Conservation (phyloP, 1,284 basidiomycete genomes). For the Porphyrellus sp. region DNA sequence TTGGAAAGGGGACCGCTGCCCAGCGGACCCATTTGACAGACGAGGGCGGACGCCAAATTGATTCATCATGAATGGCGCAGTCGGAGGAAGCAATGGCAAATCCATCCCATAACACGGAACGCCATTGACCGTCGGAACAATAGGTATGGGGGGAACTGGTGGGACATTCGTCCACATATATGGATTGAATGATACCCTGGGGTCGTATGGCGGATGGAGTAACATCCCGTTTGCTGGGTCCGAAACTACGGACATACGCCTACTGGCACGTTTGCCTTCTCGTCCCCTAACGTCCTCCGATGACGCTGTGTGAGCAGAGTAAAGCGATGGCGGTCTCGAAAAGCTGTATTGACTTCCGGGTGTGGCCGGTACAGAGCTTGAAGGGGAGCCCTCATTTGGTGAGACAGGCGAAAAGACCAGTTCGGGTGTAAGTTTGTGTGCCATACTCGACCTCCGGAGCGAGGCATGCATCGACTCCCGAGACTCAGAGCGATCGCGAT, state of each 20-base stretch:
- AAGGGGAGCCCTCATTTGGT: slow-evolving; percentile 40
- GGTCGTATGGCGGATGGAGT: slow-evolving; percentile 35
- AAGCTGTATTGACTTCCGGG: slow-evolving; percentile 34
- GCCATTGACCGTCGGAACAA: slow-evolving; percentile 30
- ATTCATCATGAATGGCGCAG: slow-evolving; percentile 71
- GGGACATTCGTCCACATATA: slow-evolving; percentile 36
- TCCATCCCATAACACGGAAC: slow-evolving; percentile 43
- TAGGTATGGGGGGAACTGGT: slow-evolving; percentile 30
- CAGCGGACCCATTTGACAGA: slow-evolving; percentile 20
- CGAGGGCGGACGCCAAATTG: slow-evolving; percentile 38
- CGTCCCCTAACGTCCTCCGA: slow-evolving; percentile 52
- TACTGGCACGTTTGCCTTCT: slow-evolving; percentile 37
- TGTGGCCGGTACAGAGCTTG: slow-evolving; percentile 44
- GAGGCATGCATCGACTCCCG: slow-evolving; percentile 34
- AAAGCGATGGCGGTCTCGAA: slow-evolving; percentile 53
- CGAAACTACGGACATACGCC: slow-evolving; percentile 46
- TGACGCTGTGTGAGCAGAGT: slow-evolving; percentile 46
- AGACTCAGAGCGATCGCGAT: slow-evolving; percentile 44
- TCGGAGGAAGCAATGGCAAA: slow-evolving; percentile 68
- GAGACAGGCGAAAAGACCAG: slow-evolving; percentile 32
- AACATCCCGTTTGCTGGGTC: slow-evolving; percentile 37
- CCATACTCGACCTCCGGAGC: slow-evolving; percentile 34
- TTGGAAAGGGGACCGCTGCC: slow-evolving; percentile 25
- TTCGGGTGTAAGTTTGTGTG: slow-evolving; percentile 46
- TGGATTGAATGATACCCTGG: slow-evolving; percentile 37